Percentiles rank a stretch among this genome's conserved stretches.
Conservation (phyloP, 2,329 filamentous ascomycete genomes). For the Aureobasidium vineae region DNA sequence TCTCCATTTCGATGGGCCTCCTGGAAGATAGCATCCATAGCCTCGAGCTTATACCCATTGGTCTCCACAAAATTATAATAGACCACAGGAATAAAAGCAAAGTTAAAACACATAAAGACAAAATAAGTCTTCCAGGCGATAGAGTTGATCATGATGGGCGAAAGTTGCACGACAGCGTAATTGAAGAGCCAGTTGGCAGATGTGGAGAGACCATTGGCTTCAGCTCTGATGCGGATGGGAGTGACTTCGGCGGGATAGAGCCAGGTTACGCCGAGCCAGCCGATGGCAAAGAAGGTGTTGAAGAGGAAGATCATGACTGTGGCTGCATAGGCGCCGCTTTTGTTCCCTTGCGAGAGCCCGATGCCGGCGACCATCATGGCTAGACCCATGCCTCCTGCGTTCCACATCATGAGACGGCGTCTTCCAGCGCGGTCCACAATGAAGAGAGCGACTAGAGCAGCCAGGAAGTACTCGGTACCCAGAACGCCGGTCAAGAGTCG, state of each 20-base stretch:
- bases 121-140: slow-evolving; percentile 61
- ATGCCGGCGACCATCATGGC: slow-evolving; percentile 31
- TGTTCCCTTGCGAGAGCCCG: slow-evolving; percentile 2
- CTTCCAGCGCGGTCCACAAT: slow-evolving; percentile 36
- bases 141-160: slow-evolving; percentile 56
- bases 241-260: slow-evolving; percentile 40
- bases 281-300: slow-evolving; percentile 41
- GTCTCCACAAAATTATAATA: slow-evolving; percentile 36
- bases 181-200: slow-evolving; percentile 63
- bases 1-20: slow-evolving; percentile 34
- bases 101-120: slow-evolving; percentile 63
- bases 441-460: slow-evolving; percentile 33
- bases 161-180: slow-evolving; percentile 38
- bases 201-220: slow-evolving; percentile 43
- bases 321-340: slow-evolving; percentile 30
- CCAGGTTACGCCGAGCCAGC: slow-evolving; percentile 40
- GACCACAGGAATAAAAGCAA: slow-evolving; percentile 53
- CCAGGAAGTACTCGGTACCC: slow-evolving; percentile 36
- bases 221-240: slow-evolving; percentile 39
- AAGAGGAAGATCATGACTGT: slow-evolving; percentile 42
- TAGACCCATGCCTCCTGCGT: slow-evolving; percentile 32
- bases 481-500: slow-evolving; percentile 34
- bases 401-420: slow-evolving; percentile 34
- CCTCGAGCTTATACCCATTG: slow-evolving; percentile 34
- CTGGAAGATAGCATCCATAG: slow-evolving; percentile 36